These are phyloP conservation scores for Zygotorulaspora chibaensis DNA, from an alignment of 805 yeast genomes.

Conservation along the genomic window DNA sequence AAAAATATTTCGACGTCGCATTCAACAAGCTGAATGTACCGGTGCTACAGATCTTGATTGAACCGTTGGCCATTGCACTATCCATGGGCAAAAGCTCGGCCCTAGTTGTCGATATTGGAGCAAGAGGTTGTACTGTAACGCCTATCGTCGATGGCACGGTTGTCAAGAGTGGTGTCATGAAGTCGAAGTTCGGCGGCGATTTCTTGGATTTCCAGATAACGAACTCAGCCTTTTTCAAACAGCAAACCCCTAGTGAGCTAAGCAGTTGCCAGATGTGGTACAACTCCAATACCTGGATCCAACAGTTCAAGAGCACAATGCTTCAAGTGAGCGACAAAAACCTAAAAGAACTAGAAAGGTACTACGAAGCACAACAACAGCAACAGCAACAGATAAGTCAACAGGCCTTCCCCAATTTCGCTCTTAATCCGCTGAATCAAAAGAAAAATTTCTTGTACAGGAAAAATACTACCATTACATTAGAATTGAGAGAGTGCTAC, in stretches of 20 bases:
- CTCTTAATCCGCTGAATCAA: conserved; percentile 20
- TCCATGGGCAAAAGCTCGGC: conserved; percentile 77
- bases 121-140: conserved; percentile 63
- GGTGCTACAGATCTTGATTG: conserved; percentile 65
- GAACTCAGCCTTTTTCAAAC: neutral
- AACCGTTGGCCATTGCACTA: conserved; percentile 72
- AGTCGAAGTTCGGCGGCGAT: conserved; percentile 79
- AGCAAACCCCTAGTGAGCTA: neutral
- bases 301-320: conserved; percentile 30
- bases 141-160: conserved; percentile 76
- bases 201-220: conserved; percentile 62
- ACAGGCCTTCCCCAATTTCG: conserved; percentile 11
- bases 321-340: conserved; percentile 30
- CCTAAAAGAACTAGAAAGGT: conserved; percentile 23
- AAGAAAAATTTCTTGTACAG: conserved; percentile 22
- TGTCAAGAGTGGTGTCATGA: conserved; percentile 58
- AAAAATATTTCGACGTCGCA: conserved; percentile 64
- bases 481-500: conserved; percentile 27
- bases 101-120: conserved; percentile 76
- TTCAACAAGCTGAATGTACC: conserved; percentile 75
- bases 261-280: conserved; percentile 24
- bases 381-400: conserved; percentile 22
- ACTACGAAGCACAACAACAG: conserved; percentile 24
- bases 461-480: conserved; percentile 19
- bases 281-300: conserved; percentile 30